These are phyloP conservation scores for Dispira parvispora DNA, from an alignment of 192 early-diverging fungal species.

Conservation along the genomic window DNA sequence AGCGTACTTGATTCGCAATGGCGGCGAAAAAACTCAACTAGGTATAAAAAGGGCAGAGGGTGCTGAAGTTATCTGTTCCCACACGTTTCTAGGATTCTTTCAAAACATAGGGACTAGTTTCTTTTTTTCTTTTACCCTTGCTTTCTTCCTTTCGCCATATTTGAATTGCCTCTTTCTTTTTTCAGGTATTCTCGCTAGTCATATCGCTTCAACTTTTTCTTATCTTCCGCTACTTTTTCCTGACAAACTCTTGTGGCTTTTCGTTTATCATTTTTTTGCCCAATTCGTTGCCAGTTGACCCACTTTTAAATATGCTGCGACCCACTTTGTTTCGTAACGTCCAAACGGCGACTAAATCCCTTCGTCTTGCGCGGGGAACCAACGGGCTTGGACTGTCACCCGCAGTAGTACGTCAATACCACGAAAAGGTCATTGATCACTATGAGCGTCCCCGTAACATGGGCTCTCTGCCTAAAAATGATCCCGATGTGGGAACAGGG, in stretches of 20 bases:
- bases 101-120: no score
- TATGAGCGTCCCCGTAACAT: conserved; percentile 95
- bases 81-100: no score
- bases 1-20: no score
- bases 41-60: no score
- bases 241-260: background rate
- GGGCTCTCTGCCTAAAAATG: conserved; percentile 74
- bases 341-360: background rate
- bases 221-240: background rate
- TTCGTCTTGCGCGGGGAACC: background rate
- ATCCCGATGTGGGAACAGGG: conserved; percentile 89
- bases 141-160: no score
- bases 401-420: conserved; percentile 20
- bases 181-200: no score
- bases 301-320: background rate
- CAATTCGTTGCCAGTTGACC: background rate
- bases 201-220: no score
- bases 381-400: background rate
- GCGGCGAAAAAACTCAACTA: no score
- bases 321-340: background rate
- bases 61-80: no score
- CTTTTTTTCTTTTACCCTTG: no score
- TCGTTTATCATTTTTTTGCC: background rate
- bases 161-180: no score
- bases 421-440: conserved; percentile 83